Percentiles rank a stretch among this genome's conserved stretches.
Evolutionary conservation across 495 filamentous ascomycete species (phyloP).

Genomic region (Aspergillus campestris): DNA sequence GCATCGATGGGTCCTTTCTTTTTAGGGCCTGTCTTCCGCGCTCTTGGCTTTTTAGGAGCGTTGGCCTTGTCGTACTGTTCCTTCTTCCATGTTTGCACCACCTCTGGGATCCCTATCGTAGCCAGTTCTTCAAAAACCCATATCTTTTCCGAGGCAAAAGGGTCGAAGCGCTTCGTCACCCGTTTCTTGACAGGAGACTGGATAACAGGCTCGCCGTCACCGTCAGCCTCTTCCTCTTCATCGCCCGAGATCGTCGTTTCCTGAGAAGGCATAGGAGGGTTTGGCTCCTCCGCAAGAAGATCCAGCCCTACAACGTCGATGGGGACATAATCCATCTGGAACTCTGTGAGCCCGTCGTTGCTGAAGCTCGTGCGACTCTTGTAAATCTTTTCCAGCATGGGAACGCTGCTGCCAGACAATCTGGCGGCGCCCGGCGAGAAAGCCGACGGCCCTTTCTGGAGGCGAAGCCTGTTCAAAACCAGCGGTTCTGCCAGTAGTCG

Average conservation of each 20-base stretch:
- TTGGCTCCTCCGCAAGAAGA: conserved; percentile 58
- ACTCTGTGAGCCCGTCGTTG: conserved; percentile 66
- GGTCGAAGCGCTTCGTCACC: conserved; percentile 57
- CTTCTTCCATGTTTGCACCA: conserved; percentile 72
- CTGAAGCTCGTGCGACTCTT: conserved; percentile 58
- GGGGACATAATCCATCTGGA: conserved; percentile 71
- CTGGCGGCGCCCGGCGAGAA: conserved; percentile 11
- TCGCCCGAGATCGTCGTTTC: conserved; percentile 46
- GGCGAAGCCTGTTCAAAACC: conserved; percentile 55
- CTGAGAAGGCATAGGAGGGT: conserved; percentile 36
- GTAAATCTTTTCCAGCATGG: conserved; percentile 49
- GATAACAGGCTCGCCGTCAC: conserved; percentile 17
- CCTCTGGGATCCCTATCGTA: conserved; percentile 59
- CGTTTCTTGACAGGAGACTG: conserved; percentile 21
- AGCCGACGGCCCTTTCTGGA: conserved; percentile 18
- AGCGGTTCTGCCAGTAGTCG: conserved; percentile 72
- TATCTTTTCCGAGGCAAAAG: conserved; percentile 52
- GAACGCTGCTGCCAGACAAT: conserved; percentile 25
- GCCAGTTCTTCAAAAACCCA: conserved; percentile 74
- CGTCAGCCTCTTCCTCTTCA: conserved; percentile 41
- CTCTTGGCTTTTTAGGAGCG: conserved; percentile 21
- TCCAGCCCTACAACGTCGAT: conserved; percentile 69
- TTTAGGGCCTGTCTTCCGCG: conserved; percentile 24
- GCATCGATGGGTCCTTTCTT: conserved; percentile 38
- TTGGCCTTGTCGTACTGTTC: conserved; percentile 35